A percentile compares a stretch with the other conserved stretches of the same genome.
phyloP scores from a whole-genome alignment of 2,329 filamentous ascomycete genomes.

The Chaetoscypha palmicola region DNA sequence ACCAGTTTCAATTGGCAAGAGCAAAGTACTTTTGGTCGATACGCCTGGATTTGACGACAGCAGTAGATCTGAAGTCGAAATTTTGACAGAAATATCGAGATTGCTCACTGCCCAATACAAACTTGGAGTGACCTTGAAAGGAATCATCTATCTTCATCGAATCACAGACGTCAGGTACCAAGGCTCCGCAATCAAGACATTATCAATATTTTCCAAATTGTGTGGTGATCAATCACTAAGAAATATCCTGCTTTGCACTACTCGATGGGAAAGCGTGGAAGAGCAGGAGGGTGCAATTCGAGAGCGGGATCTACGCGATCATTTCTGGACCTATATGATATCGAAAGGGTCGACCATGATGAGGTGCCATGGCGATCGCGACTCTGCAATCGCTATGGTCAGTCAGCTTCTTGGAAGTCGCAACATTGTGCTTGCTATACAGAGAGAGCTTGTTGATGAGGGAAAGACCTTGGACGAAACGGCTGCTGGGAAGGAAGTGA shows the following conservation, averaged over 20 bases:
- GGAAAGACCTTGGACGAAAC: too few relatives aligned
- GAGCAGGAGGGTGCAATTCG: neutral
- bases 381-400: too few relatives aligned
- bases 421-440: too few relatives aligned
- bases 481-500: too few relatives aligned
- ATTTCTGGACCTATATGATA: too few relatives aligned
- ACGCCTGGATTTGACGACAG: slow-evolving; percentile 10
- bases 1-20: too few relatives aligned
- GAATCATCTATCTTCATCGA: slow-evolving; percentile 6
- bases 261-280: neutral
- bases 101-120: neutral
- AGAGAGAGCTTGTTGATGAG: too few relatives aligned
- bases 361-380: too few relatives aligned
- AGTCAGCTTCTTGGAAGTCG: too few relatives aligned
- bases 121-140: neutral
- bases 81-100: slow-evolving; percentile 1
- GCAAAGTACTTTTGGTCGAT: slow-evolving; percentile 2
- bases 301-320: too few relatives aligned
- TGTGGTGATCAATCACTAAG: neutral
- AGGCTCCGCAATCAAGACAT: neutral
- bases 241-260: neutral
- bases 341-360: too few relatives aligned
- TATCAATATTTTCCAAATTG: slow-evolving; percentile 1
- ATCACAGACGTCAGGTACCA: slow-evolving; percentile 1
- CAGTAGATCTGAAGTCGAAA: neutral